These are phyloP conservation scores for Berberis thunbergii DNA, from an alignment of 164 flowering plant species.

Conservation along the genomic window DNA sequence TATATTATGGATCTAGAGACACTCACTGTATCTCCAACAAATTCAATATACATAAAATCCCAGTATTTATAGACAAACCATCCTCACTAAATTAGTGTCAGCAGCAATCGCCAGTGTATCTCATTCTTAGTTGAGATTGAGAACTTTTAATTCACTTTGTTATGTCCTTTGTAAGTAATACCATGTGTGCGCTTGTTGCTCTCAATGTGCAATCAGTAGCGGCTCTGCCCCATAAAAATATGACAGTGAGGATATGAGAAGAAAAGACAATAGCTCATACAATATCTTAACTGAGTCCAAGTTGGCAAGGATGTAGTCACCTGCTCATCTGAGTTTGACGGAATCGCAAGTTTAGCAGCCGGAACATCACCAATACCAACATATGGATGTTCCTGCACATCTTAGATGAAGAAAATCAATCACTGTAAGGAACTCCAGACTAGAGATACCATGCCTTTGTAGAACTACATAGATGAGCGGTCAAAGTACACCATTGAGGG, in stretches of 20 bases:
- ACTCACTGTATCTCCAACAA: not conserved
- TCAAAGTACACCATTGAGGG: too few species aligned
- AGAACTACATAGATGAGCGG: too few species aligned
- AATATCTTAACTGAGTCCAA: not conserved
- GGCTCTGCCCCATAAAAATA: not conserved
- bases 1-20: conserved; percentile 5
- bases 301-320: not conserved
- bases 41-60: conserved; percentile 6
- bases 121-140: not conserved
- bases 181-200: not conserved
- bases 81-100: conserved; percentile 5
- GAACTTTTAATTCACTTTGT: not conserved
- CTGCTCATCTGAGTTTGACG: conserved; percentile 4
- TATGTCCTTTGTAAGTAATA: not conserved
- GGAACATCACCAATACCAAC: conserved; percentile 6
- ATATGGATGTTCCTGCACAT: conserved; percentile 4
- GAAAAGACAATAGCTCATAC: not conserved
- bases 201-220: not conserved
- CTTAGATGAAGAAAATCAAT: not conserved
- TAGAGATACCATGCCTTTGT: not conserved
- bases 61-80: not conserved
- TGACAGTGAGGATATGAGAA: not conserved
- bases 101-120: not conserved
- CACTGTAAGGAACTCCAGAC: not conserved
- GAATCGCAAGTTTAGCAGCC: conserved; percentile 5